Conservation (phyloP, 2,329 filamentous ascomycete species). For the Tolypocladium album region DNA sequence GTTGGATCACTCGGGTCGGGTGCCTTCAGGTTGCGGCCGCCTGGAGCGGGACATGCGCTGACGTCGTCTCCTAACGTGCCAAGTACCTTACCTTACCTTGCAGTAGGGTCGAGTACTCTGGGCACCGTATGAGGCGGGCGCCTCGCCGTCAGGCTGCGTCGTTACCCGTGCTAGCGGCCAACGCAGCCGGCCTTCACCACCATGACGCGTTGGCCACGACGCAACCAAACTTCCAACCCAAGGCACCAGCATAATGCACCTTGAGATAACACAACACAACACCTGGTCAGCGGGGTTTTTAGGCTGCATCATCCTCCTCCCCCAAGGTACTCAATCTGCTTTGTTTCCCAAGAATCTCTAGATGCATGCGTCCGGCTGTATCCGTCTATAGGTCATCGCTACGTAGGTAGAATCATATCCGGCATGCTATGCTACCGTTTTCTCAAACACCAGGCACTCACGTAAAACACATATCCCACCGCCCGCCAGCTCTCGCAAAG, state of each 20-base stretch:
- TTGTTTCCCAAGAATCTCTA: background rate
- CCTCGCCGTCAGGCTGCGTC: background rate
- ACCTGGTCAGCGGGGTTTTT: background rate
- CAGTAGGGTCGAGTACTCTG: no score
- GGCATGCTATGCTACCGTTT: background rate
- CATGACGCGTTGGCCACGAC: background rate
- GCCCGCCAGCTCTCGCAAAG: conserved; percentile 62
- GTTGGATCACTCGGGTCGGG: no score
- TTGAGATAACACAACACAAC: background rate
- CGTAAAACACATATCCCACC: conserved; percentile 55
- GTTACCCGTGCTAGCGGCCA: background rate
- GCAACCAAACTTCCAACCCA: background rate
- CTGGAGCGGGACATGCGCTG: background rate
- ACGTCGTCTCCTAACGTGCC: background rate
- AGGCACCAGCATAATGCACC: background rate
- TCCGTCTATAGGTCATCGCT: background rate
- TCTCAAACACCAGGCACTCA: background rate
- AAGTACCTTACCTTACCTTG: no score
- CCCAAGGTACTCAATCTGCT: background rate
- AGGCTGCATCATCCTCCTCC: background rate
- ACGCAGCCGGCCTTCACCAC: background rate
- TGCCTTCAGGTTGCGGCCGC: background rate
- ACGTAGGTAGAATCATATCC: background rate
- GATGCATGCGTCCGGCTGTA: background rate
- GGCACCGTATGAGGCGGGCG: background rate